phyloP scores from a whole-genome alignment of 2,329 filamentous ascomycete species.

The Myotisia sp. region DNA sequence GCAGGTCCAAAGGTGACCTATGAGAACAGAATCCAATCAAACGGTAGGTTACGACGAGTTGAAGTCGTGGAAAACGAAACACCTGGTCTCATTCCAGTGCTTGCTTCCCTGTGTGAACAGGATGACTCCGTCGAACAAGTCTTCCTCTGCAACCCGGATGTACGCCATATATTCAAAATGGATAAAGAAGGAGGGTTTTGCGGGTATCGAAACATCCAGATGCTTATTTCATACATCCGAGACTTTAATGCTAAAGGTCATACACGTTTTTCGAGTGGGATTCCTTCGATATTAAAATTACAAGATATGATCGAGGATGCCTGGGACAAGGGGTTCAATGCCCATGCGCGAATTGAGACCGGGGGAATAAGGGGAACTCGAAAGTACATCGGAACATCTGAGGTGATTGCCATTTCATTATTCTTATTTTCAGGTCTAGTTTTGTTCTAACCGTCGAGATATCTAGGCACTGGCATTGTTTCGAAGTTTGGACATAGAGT shows the following conservation, averaged over 20 bases:
- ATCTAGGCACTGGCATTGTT: constrained; percentile 64
- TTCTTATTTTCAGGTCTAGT: not conserved
- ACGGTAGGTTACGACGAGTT: constrained; percentile 31
- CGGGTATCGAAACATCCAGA: constrained; percentile 90
- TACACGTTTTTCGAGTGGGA: constrained; percentile 43
- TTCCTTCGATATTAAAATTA: constrained; percentile 66
- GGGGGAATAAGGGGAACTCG: constrained; percentile 76
- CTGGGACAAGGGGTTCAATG: constrained; percentile 75
- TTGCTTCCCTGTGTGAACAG: constrained; percentile 50
- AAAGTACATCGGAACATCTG: constrained; percentile 89
- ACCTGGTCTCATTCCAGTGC: constrained; percentile 44
- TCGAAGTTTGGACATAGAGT: constrained; percentile 52
- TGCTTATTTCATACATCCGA: constrained; percentile 67
- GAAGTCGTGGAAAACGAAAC: constrained; percentile 35
- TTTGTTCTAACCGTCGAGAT: not conserved
- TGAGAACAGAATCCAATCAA: constrained; percentile 36
- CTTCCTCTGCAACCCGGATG: constrained; percentile 63
- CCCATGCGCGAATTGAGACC: constrained; percentile 60
- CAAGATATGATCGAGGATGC: constrained; percentile 78
- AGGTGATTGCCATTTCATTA: constrained; percentile 39
- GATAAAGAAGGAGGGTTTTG: constrained; percentile 80
- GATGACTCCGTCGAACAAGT: constrained; percentile 52
- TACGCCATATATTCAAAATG: constrained; percentile 70
- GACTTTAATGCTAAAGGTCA: constrained; percentile 42
- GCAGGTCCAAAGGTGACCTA: constrained; percentile 42